phyloP scores from a whole-genome alignment of 345 rosid genomes.

The Geranium brycei region DNA sequence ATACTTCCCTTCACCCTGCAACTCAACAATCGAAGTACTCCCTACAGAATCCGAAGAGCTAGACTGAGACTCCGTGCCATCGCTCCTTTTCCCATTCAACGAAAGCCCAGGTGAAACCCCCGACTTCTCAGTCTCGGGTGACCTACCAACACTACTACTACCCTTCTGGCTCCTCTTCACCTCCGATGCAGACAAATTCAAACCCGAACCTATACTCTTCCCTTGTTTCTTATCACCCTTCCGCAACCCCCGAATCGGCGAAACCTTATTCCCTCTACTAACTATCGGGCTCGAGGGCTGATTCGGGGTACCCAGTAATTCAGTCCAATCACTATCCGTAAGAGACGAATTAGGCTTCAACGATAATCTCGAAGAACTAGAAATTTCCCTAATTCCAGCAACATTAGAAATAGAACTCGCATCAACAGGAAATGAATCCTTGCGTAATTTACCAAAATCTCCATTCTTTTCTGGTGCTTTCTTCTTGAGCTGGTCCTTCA shows the following conservation, averaged over 20 bases:
- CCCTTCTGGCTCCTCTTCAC: conserved; percentile 37
- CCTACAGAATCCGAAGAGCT: conserved; percentile 26
- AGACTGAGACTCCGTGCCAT: conserved; percentile 31
- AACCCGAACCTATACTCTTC: conserved; percentile 14
- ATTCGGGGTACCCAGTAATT: conserved; percentile 46
- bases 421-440: conserved; percentile 21
- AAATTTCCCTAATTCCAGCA: conserved; percentile 23
- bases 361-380: conserved; percentile 10
- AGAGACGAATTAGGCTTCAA: conserved; percentile 32
- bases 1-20: conserved; percentile 24
- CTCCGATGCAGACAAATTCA: conserved; percentile 23
- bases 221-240: conserved; percentile 39
- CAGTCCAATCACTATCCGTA: conserved; percentile 85
- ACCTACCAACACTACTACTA: conserved; percentile 15
- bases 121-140: conserved; percentile 12
- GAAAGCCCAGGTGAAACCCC: conserved; percentile 17
- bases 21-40: conserved; percentile 31
- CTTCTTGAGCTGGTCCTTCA: conserved; percentile 77
- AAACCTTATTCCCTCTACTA: conserved; percentile 26
- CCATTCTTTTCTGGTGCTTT: conserved; percentile 32
- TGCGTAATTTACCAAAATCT: conserved; percentile 29
- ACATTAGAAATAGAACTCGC: conserved; percentile 8
- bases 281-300: conserved; percentile 19
- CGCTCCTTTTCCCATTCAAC: conserved; percentile 35
- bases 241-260: conserved; percentile 31